phyloP scores from a whole-genome alignment of 495 filamentous ascomycete species.

The Articulospora tetracladia region DNA sequence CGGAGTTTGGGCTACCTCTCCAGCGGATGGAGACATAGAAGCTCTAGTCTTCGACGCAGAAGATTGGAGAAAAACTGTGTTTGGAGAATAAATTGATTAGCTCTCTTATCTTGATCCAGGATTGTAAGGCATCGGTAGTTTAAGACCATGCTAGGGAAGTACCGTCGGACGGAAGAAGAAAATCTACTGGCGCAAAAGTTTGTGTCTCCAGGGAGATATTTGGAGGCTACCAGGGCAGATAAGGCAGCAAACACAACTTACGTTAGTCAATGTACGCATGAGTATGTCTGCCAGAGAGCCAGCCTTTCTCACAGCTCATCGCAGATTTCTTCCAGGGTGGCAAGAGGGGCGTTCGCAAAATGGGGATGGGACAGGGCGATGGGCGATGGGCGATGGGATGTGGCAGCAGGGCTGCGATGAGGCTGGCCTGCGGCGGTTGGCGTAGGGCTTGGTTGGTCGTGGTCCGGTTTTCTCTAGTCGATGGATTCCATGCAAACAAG shows the following conservation, averaged over 20 bases:
- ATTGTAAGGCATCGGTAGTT: not conserved
- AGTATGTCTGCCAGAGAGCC: slow-evolving; percentile 1
- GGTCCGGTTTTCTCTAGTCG: no score
- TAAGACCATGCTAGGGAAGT: no score
- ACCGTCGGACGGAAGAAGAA: no score
- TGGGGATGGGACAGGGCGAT: no score
- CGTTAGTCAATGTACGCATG: slow-evolving; percentile 10
- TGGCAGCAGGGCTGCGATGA: no score
- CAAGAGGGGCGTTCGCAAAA: not conserved
- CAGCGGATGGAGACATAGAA: slow-evolving; percentile 52
- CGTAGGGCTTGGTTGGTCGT: no score
- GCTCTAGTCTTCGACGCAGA: slow-evolving; percentile 8
- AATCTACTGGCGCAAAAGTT: not conserved
- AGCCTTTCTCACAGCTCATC: slow-evolving; percentile 13
- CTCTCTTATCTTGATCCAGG: not conserved
- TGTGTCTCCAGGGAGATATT: not conserved
- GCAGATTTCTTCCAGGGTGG: not conserved
- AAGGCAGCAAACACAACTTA: slow-evolving; percentile 2
- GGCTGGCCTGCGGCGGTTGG: no score
- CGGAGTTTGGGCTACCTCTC: slow-evolving; percentile 46
- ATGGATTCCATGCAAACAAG: no score
- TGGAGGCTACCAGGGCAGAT: no score
- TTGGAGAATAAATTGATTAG: not conserved
- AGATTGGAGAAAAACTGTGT: slow-evolving; percentile 1
- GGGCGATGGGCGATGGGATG: no score